Base-by-base conservation (phyloP, 768 basidiomycete species). In the Termitomyces heimii region DNA sequence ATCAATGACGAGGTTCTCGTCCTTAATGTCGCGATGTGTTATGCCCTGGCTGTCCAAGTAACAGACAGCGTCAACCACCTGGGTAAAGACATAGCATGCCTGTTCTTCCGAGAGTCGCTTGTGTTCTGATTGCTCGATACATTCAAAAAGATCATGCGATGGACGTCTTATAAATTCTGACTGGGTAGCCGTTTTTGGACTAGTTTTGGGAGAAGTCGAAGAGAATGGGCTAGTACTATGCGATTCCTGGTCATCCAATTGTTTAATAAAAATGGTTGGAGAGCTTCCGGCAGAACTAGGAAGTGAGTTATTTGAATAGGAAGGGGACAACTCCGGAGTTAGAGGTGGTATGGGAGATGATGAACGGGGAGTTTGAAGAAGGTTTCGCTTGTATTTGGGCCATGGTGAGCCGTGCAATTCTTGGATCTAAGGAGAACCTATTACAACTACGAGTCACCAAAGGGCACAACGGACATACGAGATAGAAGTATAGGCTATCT, bases 1-100 rank as follows among this genome's bases (percentile, higher is more conserved):
- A 71, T 90, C 89, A 35, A 93, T 84, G 52, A 93, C 83, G 48
- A 94, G 71, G 66, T 99, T 99, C 71, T 99, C 96, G 55, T 98
- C 96, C 69, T 99, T 99, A 65, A 99, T 86, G 69, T 99, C 96
- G 40, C 96, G 88, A 70, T 99, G 96, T 0, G 89, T 85, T 63
- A 98, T 90, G 28, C 94, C 92, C 58, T 83, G 86, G 46, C 77
- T 74, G 65, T 96, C 81, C 35, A 98, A 79, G 66, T 94, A 92
- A 59, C 81, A 72, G 6, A 94, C 88, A 37, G 86, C 89, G 55
- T 93, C 89, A 51, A 92, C 91, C 44, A 97, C 83, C 72, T 98
- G 95, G 34, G 80, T 77, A 68, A 96, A 94, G 62, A 97, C 85
- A 71, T 86, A 86, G 53, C 86, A 82, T 10, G 93, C 89, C 66